Base-by-base conservation (phyloP, 2,329 filamentous ascomycete genomes). In the Westerdykella ornata region DNA sequence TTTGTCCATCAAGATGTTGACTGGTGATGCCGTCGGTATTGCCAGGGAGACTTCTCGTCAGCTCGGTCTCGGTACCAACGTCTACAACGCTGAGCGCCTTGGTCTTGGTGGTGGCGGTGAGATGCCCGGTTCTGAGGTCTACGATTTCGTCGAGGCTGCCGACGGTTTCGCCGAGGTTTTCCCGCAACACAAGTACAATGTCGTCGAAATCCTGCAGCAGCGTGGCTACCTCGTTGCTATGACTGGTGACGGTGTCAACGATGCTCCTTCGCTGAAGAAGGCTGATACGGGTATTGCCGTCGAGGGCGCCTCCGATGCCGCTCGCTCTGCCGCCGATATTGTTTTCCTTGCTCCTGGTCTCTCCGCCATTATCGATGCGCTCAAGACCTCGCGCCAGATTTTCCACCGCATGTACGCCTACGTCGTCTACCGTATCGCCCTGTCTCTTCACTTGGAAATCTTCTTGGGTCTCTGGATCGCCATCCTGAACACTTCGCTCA, bases 381-480 rank as follows among this genome's bases (percentile, higher is more conserved):
- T 94, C 56, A 94, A 94, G 75, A 94, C 85, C 53, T 90, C 87
- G 22, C 85, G 88, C 60, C 88, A 94, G 68, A 94, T 95, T 68
- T 94, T 94, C 76, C 88, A 94, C 73, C 86, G 88, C 60, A 94
- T 95, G 88, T 92, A 94, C 72, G 85, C 88, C 45, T 95, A 94
- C 73, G 86, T 95, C 53, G 85, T 94, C 60, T 94, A 94, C 75
- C 86, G 88, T 78, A 94, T 95, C 61, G 88, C 88, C 37, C 73
- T 95, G 60, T 94, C 88, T 13, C 81, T 94, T 51, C 88, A 95
- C 67, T 77, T 94, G 62, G 87, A 92, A 72, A 85, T 94, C 65
- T 94, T 88, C 77, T 78, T 94, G 38, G 88, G 87, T 66, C 79
- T 94, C 45, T 94, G 88, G 87, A 92, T 94, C 57, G 85, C 84